Percentiles rank a stretch among this genome's conserved stretches.
Conservation (phyloP, 371 early-diverging fungal genomes). For the Mucor mucedo region DNA sequence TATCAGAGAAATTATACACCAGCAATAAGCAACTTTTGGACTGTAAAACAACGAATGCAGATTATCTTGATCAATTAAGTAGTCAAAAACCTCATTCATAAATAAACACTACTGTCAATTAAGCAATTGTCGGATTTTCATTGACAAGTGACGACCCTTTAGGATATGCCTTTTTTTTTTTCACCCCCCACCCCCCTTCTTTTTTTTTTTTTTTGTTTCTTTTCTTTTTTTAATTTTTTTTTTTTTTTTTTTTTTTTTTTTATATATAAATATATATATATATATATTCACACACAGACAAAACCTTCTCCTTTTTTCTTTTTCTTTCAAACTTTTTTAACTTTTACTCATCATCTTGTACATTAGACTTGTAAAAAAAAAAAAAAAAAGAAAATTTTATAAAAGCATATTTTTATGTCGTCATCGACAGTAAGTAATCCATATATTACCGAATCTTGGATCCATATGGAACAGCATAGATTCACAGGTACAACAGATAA, state of each 20-base stretch:
- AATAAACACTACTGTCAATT: background rate
- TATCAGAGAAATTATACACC: constrained; percentile 52
- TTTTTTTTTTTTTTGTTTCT: background rate
- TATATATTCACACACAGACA: background rate
- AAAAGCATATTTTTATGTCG: constrained; percentile 36
- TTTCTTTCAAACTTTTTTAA: background rate
- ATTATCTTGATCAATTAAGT: constrained; percentile 49
- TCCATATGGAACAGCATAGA: constrained; percentile 49
- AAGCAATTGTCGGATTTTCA: too few species aligned
- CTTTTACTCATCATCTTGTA: background rate
- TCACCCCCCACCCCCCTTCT: background rate
- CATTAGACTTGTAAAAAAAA: background rate
- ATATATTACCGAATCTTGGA: constrained; percentile 47
- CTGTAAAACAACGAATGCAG: constrained; percentile 43
- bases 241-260: background rate
- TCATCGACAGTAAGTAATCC: constrained; percentile 49
- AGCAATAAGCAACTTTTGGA: constrained; percentile 43
- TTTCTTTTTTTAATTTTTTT: constrained; percentile 2
- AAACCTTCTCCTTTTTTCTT: constrained; percentile 4
- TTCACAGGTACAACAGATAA: constrained; percentile 14
- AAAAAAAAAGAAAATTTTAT: constrained; percentile 1
- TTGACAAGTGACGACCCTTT: background rate
- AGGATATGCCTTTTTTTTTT: background rate
- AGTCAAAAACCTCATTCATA: constrained; percentile 11
- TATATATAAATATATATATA: background rate